These are phyloP conservation scores for Rhizophora mangle DNA, from an alignment of 345 rosid genomes.

Conservation along the genomic window DNA sequence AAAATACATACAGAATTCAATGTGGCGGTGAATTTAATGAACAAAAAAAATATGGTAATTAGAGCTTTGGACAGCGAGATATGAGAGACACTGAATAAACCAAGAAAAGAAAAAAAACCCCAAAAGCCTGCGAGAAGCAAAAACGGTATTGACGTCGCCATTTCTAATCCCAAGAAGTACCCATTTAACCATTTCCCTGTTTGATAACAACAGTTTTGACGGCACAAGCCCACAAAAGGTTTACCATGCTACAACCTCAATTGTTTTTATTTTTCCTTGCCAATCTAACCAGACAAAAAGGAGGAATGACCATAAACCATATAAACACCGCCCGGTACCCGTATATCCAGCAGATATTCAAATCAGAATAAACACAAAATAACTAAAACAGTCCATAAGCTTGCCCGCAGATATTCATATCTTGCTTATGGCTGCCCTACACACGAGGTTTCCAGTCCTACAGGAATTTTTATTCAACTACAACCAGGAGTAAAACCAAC, in stretches of 20 bases:
- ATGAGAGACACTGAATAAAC: constrained; percentile 44
- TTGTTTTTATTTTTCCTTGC: constrained; percentile 24
- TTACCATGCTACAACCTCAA: constrained; percentile 23
- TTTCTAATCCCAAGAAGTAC: constrained; percentile 42
- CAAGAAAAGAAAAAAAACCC: constrained; percentile 35
- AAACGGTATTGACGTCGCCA: constrained; percentile 27
- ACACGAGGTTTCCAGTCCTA: too few species aligned
- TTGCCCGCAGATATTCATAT: too few species aligned
- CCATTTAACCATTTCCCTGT: constrained; percentile 30
- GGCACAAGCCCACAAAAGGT: constrained; percentile 43
- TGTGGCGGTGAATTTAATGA: constrained; percentile 31
- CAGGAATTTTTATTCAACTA: too few species aligned
- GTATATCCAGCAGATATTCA: not conserved
- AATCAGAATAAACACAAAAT: not conserved
- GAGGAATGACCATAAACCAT: constrained; percentile 16
- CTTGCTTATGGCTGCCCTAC: too few species aligned
- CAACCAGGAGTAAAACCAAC: too few species aligned
- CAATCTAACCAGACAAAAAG: constrained; percentile 10
- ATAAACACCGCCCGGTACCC: constrained; percentile 4
- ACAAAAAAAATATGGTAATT: constrained; percentile 21
- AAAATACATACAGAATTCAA: constrained; percentile 16
- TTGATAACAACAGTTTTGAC: constrained; percentile 58
- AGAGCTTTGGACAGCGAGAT: constrained; percentile 41
- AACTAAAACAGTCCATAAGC: not conserved
- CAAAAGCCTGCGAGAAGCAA: constrained; percentile 34